phyloP scores from a whole-genome alignment of 2,329 filamentous ascomycete genomes.

The Parasarocladium wereldwijsianum region DNA sequence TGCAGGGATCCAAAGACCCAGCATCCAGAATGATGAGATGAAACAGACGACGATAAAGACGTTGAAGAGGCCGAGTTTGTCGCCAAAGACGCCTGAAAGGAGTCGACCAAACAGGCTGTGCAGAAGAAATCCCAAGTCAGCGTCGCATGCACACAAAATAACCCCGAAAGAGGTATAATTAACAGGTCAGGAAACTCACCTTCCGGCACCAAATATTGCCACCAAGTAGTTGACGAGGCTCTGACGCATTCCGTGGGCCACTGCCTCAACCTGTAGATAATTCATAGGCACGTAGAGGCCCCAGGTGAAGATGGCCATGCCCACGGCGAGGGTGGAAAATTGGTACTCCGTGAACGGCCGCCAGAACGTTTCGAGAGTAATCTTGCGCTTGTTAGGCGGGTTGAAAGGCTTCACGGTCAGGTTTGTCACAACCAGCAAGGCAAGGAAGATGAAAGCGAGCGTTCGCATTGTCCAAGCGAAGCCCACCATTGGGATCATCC shows the following conservation, averaged over 20 bases:
- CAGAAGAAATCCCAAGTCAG: too few relatives aligned
- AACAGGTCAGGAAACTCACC: too few relatives aligned
- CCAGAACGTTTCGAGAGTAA: conserved; percentile 10
- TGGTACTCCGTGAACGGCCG: conserved; percentile 15
- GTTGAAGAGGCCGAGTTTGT: conserved; percentile 19
- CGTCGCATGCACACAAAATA: background rate
- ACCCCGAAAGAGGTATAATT: background rate
- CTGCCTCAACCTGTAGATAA: conserved; percentile 18
- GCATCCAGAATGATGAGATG: conserved; percentile 20
- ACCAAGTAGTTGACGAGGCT: conserved; percentile 19
- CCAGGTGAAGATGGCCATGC: conserved; percentile 20
- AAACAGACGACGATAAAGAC: conserved; percentile 27
- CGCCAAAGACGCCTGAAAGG: conserved; percentile 23
- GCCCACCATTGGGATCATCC: conserved; percentile 14
- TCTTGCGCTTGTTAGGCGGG: conserved; percentile 1
- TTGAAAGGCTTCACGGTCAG: conserved; percentile 13
- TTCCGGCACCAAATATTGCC: conserved; percentile 24
- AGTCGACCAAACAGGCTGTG: conserved; percentile 28
- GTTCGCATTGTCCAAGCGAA: conserved; percentile 25
- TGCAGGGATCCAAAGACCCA: conserved; percentile 24
- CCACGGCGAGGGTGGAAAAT: conserved; percentile 15
- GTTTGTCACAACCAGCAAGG: conserved; percentile 16
- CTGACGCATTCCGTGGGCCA: conserved; percentile 13
- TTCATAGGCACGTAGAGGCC: conserved; percentile 22
- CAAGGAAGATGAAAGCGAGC: conserved; percentile 21